A percentile compares a stretch with the other conserved stretches of the same genome.
Evolutionary conservation across 176 grass and related monocot genomes (phyloP).

Genomic region (Bothriochloa decipiens): DNA sequence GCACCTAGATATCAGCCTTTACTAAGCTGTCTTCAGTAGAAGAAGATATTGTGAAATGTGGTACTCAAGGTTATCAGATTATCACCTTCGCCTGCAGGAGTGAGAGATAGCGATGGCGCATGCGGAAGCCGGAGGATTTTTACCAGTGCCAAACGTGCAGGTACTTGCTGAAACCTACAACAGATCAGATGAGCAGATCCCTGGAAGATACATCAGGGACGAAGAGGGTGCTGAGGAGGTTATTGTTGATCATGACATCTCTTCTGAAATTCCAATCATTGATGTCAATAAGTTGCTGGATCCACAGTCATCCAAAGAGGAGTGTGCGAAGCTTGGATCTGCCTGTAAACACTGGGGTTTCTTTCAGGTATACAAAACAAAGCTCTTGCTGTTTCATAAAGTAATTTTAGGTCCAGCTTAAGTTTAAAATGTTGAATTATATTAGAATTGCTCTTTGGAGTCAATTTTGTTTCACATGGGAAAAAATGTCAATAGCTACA

Average conservation of each 20-base stretch:
- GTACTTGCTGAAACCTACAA: constrained; percentile 30
- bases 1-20: background rate
- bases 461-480: background rate
- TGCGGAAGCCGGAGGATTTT: constrained; percentile 14
- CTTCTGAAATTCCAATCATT: constrained; percentile 31
- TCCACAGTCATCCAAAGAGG: constrained; percentile 17
- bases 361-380: constrained; percentile 50
- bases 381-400: background rate
- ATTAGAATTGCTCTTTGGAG: background rate
- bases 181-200: background rate
- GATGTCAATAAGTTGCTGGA: constrained; percentile 47
- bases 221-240: background rate
- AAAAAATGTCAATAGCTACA: background rate
- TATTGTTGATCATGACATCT: background rate
- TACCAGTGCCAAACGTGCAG: constrained; percentile 55
- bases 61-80: background rate
- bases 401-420: background rate
- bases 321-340: constrained; percentile 37
- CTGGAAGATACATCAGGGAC: constrained; percentile 1
- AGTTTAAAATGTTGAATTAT: background rate
- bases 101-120: background rate
- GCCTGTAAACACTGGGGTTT: constrained; percentile 55
- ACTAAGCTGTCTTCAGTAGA: background rate
- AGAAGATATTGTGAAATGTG: too few relatives aligned
- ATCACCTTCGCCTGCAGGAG: background rate